Evolutionary conservation across 2,329 filamentous ascomycete species (phyloP).

Genomic region (Amesomyces nigricolor): DNA sequence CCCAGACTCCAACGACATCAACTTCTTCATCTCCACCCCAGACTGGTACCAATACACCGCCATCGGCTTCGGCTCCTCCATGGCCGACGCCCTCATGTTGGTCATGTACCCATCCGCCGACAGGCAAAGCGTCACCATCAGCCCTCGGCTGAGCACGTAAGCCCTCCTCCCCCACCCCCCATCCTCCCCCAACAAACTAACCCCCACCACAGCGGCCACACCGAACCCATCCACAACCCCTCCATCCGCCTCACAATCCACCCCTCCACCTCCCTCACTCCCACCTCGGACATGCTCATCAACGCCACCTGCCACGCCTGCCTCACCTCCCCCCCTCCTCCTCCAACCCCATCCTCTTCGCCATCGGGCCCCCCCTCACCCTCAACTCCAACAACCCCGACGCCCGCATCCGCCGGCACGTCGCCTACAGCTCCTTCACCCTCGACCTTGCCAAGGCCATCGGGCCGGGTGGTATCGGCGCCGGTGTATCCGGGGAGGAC

Average conservation of each 20-base stretch:
- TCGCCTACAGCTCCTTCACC: slow-evolving; percentile 21
- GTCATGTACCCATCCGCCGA: slow-evolving; percentile 25
- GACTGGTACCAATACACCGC: slow-evolving; percentile 26
- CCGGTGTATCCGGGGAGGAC: no score
- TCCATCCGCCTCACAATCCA: slow-evolving; percentile 17
- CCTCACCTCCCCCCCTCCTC: slow-evolving; percentile 10
- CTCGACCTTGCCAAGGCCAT: background rate
- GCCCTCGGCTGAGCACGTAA: slow-evolving; percentile 21
- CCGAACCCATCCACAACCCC: slow-evolving; percentile 22
- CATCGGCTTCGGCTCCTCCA: slow-evolving; percentile 25
- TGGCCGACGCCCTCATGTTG: slow-evolving; percentile 26
- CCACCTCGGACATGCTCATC: slow-evolving; percentile 19
- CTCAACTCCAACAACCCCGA: slow-evolving; percentile 19
- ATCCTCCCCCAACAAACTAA: background rate
- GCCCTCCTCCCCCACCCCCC: background rate
- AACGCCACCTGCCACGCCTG: slow-evolving; percentile 26
- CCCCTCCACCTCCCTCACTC: slow-evolving; percentile 12
- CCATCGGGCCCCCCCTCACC: slow-evolving; percentile 20
- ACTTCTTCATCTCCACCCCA: slow-evolving; percentile 26
- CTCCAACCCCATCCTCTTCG: slow-evolving; percentile 25
- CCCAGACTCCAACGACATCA: slow-evolving; percentile 25
- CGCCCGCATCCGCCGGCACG: slow-evolving; percentile 24
- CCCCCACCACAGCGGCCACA: slow-evolving; percentile 15
- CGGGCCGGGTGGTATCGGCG: no score
- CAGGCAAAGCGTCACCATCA: slow-evolving; percentile 21